Base-by-base conservation (phyloP, 2,329 filamentous ascomycete species). In the Tolypocladium sp. region DNA sequence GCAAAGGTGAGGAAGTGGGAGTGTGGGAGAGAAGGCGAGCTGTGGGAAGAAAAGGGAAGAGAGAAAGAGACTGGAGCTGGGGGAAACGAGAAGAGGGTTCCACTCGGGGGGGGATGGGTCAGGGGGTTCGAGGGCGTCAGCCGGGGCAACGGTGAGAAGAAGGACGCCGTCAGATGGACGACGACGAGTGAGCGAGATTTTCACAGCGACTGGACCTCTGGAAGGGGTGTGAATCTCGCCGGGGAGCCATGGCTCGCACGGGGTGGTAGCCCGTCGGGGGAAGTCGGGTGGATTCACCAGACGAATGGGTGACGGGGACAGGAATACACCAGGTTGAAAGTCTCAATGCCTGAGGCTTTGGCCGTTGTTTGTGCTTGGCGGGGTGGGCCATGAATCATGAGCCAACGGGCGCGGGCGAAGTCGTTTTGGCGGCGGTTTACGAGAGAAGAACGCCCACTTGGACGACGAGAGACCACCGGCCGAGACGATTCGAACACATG, bases 11-110 rank as follows among this genome's bases (percentile, higher is more conserved):
- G 68, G 66, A 69, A 65, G 65, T 63, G 66, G 67, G 60, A 58
- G 59, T 56, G 59, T 46, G 59, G 56, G 35, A 67, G 67, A 67
- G 69, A 65, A 71, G 63, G 68, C 65, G 69, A 70, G 57, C 59
- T 63, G 62, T 63, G 70, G 69, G 73, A 71, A 72, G 71, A 72
- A 71, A 72, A 74, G 71, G 71, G 73, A 72, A 73, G 71, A 74
- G 69, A 71, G 70, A 73, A 66, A 71, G 69, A 71, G 64, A 62
- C 66, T 68, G 70, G 67, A 69, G 68, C 71, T 70, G 67, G 69
- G 68, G 68, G 67, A 71, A 61, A 57, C 56, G 37, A 58, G 56
- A 69, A 68, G 69, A 68, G 69, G 69, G 70, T 63, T 68, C 71
- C 72, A 74, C 71, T 64, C 64, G 63, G 64, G 65, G 65, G 65